Evolutionary conservation across 352 stramenopile species (phyloP), one percentile per base, ranked within the genome.

Genomic region (Globisporangium cystogenes): DNA sequence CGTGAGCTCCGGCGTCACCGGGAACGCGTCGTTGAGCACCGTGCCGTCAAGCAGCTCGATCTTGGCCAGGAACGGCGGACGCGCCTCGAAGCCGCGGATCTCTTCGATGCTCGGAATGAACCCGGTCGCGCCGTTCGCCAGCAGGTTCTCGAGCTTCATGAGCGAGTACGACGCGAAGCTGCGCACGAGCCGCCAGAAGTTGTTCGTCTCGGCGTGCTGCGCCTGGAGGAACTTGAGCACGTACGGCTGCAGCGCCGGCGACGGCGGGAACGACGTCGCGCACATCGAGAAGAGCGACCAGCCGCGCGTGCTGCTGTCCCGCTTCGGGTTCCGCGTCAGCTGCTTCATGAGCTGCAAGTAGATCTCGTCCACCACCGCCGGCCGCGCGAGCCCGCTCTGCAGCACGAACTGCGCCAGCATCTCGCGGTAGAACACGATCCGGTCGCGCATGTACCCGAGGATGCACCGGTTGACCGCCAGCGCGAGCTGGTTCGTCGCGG

Each of bases 201-300:
- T 86, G 63, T 87, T 90, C 7, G 76, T 82, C 12, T 86, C 74
- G 0, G 64, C 57, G 16, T 79, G 64, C 70, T 96, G 86, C 7
- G 85, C 73, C 53, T 94, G 78, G 15, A 98, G 62, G 59, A 98
- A 98, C 67, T 94, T 76, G 29, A 96, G 48, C 10, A 98, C 74
- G 57, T 93, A 97, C 57, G 88, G 87, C 41, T 96, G 82, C 23
- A 98, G 84, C 4, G 89, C 80, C 20, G 73, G 60, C 0, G 82
- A 93, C 26, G 93, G 93, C 16, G 87, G 87, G 55, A 98, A 98
- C 0, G 90, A 97, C 20, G 83, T 82, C 16, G 87, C 81, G 57
- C 85, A 96, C 83, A 98, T 96, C 20, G 89, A 95, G 66, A 98
- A 89, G 3, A 98, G 69, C 36, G 95, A 93, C 92, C 92, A 98